Conservation (phyloP, 2,329 filamentous ascomycete genomes). For the Juglanconis juglandina region DNA sequence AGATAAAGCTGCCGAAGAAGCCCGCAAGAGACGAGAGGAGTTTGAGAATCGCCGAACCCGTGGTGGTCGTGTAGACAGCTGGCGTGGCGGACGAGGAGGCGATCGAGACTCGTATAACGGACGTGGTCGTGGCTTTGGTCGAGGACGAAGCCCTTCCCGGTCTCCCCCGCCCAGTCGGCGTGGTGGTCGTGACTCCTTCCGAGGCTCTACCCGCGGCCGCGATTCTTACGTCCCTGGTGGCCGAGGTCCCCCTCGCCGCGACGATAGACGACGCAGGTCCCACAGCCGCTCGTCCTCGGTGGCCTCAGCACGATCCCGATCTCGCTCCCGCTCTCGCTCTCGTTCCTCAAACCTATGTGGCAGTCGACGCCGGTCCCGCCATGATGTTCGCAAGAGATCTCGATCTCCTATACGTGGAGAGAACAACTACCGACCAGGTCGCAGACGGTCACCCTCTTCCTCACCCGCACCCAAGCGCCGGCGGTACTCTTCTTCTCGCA, state of each 20-base stretch:
- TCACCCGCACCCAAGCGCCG: conserved; percentile 49
- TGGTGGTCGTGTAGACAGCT: conserved; percentile 45
- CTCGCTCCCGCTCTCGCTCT: conserved; percentile 33
- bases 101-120: conserved; percentile 45
- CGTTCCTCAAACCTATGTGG: conserved; percentile 14
- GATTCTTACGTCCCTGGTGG: conserved; percentile 52
- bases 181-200: conserved; percentile 40
- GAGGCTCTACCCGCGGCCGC: conserved; percentile 30
- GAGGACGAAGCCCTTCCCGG: conserved; percentile 41
- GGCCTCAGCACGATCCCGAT: conserved; percentile 26
- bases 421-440: conserved; percentile 21
- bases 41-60: conserved; percentile 60
- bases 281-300: conserved; percentile 36
- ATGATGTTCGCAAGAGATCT: conserved; percentile 30
- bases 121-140: conserved; percentile 42
- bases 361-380: conserved; percentile 19
- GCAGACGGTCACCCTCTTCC: conserved; percentile 28
- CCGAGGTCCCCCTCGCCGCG: conserved; percentile 36
- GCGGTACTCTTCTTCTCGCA: conserved; percentile 46
- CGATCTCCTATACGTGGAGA: conserved; percentile 32
- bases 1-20: conserved; percentile 75
- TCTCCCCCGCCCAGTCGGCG: conserved; percentile 45
- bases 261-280: conserved; percentile 42
- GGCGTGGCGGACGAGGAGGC: conserved; percentile 48
- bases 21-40: conserved; percentile 67